Conservation (phyloP, 768 basidiomycete species). For the Mycena kentingensis region DNA sequence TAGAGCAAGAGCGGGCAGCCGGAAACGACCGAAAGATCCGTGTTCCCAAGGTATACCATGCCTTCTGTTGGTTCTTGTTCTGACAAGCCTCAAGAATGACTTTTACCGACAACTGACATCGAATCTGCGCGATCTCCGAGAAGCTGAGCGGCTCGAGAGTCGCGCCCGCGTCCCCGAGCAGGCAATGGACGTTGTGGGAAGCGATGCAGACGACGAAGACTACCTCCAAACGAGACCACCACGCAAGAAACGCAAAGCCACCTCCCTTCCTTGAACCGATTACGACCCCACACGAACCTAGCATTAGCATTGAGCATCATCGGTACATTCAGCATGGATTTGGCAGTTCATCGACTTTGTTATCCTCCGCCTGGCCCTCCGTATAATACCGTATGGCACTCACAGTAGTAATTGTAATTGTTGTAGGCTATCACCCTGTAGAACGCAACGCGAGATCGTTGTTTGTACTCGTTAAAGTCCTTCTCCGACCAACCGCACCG, state of each 20-base stretch:
- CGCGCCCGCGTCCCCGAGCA: conserved; percentile 32
- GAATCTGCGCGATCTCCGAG: conserved; percentile 64
- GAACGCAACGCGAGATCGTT: no score
- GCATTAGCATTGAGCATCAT: no score
- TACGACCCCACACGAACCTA: background rate
- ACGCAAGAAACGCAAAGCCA: conserved; percentile 32
- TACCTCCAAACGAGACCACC: conserved; percentile 42
- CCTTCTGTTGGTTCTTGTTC: background rate
- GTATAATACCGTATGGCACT: no score
- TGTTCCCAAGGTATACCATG: conserved; percentile 53
- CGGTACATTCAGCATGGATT: no score
- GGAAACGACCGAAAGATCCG: conserved; percentile 50
- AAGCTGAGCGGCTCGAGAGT: conserved; percentile 55
- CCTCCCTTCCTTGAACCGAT: background rate
- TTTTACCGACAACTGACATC: conserved; percentile 64
- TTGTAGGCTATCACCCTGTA: no score
- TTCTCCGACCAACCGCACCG: conserved; percentile 66
- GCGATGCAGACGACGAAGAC: conserved; percentile 56
- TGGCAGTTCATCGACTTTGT: no score
- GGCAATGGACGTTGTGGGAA: conserved; percentile 39
- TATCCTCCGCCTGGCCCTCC: no score
- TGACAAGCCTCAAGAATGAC: conserved; percentile 49
- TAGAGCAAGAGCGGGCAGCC: conserved; percentile 53
- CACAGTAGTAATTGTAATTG: no score
- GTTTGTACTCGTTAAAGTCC: conserved; percentile 33